Conservation (phyloP, 805 yeast species). For the Blastobotrys parvus region DNA sequence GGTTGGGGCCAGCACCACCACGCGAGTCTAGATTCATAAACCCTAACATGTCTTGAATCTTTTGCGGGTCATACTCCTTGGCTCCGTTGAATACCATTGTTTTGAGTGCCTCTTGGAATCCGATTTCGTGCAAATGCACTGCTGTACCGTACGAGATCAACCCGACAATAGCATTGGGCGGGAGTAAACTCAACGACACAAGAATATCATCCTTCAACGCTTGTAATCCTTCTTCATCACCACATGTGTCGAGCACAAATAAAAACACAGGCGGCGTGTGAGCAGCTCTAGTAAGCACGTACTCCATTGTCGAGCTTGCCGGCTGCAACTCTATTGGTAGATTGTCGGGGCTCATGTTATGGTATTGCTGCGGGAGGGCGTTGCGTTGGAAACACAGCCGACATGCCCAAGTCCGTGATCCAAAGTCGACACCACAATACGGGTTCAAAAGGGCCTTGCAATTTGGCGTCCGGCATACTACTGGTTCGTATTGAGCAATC, state of each 20-base stretch:
- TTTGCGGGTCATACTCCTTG: conserved; percentile 57
- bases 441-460: conserved; percentile 82
- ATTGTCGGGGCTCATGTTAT: conserved; percentile 60
- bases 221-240: conserved; percentile 74
- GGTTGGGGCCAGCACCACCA: conserved; percentile 11
- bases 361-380: conserved; percentile 77
- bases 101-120: conserved; percentile 48
- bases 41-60: conserved; percentile 52
- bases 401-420: conserved; percentile 75
- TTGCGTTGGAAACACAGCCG: conserved; percentile 72
- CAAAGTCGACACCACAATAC: conserved; percentile 58
- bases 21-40: conserved; percentile 26
- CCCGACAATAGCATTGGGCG: conserved; percentile 84
- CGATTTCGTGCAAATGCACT: conserved; percentile 79
- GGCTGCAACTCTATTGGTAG: conserved; percentile 72
- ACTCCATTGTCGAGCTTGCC: conserved; percentile 70
- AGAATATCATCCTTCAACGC: conserved; percentile 76
- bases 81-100: conserved; percentile 48
- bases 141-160: conserved; percentile 84
- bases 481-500: conserved; percentile 69
- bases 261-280: conserved; percentile 80
- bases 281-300: conserved; percentile 68
- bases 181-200: conserved; percentile 67
- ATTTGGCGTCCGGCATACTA: conserved; percentile 50
- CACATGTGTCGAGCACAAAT: conserved; percentile 80